Conservation (phyloP, 108 stramenopile species). For the Cylindrotheca closterium region DNA sequence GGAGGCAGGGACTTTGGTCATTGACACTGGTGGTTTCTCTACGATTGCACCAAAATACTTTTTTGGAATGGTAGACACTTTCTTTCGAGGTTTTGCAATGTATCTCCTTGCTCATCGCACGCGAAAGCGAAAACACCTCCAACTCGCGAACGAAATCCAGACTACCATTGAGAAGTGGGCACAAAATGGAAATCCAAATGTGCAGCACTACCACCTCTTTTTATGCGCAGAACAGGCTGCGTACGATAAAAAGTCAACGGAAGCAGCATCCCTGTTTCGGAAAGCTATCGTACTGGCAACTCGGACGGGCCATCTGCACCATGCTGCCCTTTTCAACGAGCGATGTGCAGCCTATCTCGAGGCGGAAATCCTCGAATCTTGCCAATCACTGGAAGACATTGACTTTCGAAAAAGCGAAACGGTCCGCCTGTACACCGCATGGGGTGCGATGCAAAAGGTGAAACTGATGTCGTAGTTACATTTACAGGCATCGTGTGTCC, state of each 20-base stretch:
- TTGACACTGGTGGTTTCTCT: neutral
- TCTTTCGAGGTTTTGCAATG: slow-evolving; percentile 11
- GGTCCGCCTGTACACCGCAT: neutral
- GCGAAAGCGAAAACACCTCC: slow-evolving; percentile 7
- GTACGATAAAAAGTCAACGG: neutral
- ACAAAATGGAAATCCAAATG: slow-evolving; percentile 17
- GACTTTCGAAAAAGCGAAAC: slow-evolving; percentile 4
- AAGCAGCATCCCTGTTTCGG: slow-evolving; percentile 1
- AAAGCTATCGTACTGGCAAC: neutral
- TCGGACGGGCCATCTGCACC: neutral
- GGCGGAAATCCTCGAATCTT: neutral
- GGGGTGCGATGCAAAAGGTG: slow-evolving; percentile 22
- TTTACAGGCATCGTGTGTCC: too few relatives aligned
- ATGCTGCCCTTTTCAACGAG: slow-evolving; percentile 9
- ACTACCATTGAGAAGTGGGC: slow-evolving; percentile 9
- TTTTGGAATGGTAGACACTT: neutral
- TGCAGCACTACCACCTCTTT: slow-evolving; percentile 1
- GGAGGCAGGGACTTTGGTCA: neutral
- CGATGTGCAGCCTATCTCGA: slow-evolving; percentile 1
- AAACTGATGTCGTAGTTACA: too few relatives aligned
- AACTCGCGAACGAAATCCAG: neutral
- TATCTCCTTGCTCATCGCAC: slow-evolving; percentile 21
- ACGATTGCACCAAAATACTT: neutral
- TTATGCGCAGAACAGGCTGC: slow-evolving; percentile 5
- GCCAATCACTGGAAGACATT: slow-evolving; percentile 2